Evolutionary conservation across 768 basidiomycete genomes (phyloP), one percentile per base, ranked within the genome.

Genomic region (Podaxis mareebaensis): DNA sequence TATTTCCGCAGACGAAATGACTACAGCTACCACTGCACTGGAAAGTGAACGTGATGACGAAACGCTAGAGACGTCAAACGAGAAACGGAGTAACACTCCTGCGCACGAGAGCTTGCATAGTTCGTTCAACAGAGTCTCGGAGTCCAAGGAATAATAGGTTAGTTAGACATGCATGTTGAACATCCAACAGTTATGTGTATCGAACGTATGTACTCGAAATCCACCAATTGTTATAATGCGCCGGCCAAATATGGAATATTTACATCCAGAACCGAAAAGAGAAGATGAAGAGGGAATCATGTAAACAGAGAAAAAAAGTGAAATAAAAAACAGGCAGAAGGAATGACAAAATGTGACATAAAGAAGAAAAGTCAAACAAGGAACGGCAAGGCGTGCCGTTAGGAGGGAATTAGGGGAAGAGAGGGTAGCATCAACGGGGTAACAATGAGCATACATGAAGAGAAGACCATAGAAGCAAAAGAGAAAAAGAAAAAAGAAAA

Each of bases 1-100:
- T 58, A 70, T 84, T 12, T 75, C 80, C 49, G 74, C 75, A 5
- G 55, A 56, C 10, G 59, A 60, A 17, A 58, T 55, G 42, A 65
- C 58, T 36, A 67, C 26, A 33, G 54, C 57, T 5, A 39, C 59
- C 1, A 1, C 52, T 36, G 4, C 39, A 5, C 38, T 39, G 20
- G 38, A 40, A 38, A 30, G 39, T 15, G 36, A 24, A 39, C 54
- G 38, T 2, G 38, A 20, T 11, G 54, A 24, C 22, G 39, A 56
- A 26, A 40, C 54, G 20, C 13, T 22, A 22, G 49, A 12, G 17
- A 24, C 39, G 1, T 3, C 3, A 20, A 24, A 15, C 13, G 54
- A 40, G n/a, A 38, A 54, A 15, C 53, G 28, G 0, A 51, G 49
- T 10, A 12, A 2, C 17, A 33, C 8, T 1, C 33, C 33, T 1